Evolutionary conservation across 2,329 filamentous ascomycete genomes (phyloP), one percentile per base, ranked within the genome.

Genomic region (Cercospora berteroae): DNA sequence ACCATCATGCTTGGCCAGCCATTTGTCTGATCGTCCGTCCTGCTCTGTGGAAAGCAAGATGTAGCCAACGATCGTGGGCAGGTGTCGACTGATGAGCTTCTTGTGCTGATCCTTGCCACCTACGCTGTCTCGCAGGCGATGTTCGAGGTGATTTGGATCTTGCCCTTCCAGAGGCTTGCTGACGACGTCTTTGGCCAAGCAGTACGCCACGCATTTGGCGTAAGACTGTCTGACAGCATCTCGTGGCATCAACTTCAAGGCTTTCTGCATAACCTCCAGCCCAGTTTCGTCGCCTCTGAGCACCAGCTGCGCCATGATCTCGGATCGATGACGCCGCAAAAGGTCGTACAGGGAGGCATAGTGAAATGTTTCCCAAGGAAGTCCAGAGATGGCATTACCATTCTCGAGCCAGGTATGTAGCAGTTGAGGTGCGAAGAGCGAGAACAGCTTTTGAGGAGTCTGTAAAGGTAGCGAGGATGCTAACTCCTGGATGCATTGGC

Each of bases 351-450:
- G 84, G 16, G 80, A 87, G 1, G 79, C 67, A 75, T 96, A 99
- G 1, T 89, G 90, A 77, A 99, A 99, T 1, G 95, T 91, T n/a
- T 84, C 82, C 75, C 87, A 97, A 0, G 95, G 94, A 59, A 99
- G 91, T 3, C 87, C 83, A n/a, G 86, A 82, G 7, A 97, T 81
- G 67, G 63, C 5, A 18, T 90, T 86, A 0, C 81, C 62, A 4
- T 63, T 81, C 69, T 92, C 88, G 3, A 96, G 86, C 94, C 94
- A 99, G 0, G 93, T 97, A 76, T 92, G 97, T 3, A 98, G 82
- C 6, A 99, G 84, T 75, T 99, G 95, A 2, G 94, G 89, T 6
- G 92, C 89, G 76, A 98, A 99, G 0, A 98, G 82, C 5, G 83
- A 83, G 75, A 99, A 97, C 0, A 99, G 81, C 36, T 89, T 86